Evolutionary conservation across 768 basidiomycete species (phyloP).

Genomic region (Mycena rosella): DNA sequence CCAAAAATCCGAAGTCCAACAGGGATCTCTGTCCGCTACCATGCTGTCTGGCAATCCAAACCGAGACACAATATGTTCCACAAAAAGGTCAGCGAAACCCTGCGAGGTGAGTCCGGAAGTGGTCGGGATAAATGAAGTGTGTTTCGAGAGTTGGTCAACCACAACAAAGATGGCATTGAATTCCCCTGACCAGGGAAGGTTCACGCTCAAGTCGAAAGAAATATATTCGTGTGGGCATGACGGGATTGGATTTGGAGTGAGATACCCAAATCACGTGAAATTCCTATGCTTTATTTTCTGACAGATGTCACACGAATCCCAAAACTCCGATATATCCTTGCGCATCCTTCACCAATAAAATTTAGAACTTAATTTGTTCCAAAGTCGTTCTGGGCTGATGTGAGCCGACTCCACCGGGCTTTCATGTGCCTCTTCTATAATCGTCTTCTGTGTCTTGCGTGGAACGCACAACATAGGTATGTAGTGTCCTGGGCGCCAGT

Average conservation of each 20-base stretch:
- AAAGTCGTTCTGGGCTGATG: not conserved
- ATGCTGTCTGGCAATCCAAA: constrained; percentile 23
- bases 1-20: constrained; percentile 28
- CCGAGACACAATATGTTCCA: not conserved
- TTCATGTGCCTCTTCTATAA: not conserved
- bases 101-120: constrained; percentile 16
- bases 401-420: not conserved
- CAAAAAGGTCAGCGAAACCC: constrained; percentile 11
- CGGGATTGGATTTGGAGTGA: constrained; percentile 43
- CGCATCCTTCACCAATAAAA: not conserved
- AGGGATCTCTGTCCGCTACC: no score
- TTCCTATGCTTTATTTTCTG: not conserved
- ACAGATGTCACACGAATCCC: no score
- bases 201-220: constrained; percentile 43
- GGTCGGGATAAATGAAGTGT: no score
- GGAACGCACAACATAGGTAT: no score
- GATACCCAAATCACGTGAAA: constrained; percentile 13
- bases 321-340: not conserved
- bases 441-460: not conserved
- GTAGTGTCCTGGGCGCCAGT: no score
- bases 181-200: no score
- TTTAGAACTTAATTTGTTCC: not conserved
- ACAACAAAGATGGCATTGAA: no score
- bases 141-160: no score
- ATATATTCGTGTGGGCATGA: constrained; percentile 38